Evolutionary conservation across 2,329 filamentous ascomycete species (phyloP), one percentile per base, ranked within the genome.

Genomic region (Chaetomiaceae sp.): DNA sequence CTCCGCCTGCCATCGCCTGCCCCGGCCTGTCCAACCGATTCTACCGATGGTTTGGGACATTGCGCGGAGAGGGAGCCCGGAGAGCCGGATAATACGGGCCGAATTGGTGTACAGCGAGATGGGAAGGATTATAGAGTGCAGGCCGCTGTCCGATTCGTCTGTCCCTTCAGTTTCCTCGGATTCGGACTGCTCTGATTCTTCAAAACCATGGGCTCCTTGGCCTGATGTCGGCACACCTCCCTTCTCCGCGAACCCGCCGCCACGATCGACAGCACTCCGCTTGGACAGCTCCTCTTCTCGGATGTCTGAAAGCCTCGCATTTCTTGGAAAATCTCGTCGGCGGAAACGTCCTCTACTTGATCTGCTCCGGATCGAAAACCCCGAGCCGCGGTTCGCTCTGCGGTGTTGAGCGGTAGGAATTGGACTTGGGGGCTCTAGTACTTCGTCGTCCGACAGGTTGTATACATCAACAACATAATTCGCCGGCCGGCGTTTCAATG

Each of bases 21-120:
- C 44, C 12, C n/a, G 29, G 4, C 38, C 46, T 7, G 49, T 49
- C 51, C 51, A 54, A 6, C 46, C 49, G 4, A 11, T 18, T 30
- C n/a, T 19, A 1, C 49, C 47, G 40, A 54, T 47, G 18, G 45
- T 6, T 4, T 19, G 15, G 14, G n/a, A 39, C 43, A 54, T 40
- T 9, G 29, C 11, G 11, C 24, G 29, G 14, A 52, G 20, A n/a
- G 43, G 38, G 14, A 11, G n/a, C 29, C 51, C 34, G 14, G 10
- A 8, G 4, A 48, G n/a, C 9, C 19, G 12, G 10, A 46, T 45
- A 11, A 26, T 42, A 17, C n/a, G 35, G 3, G 38, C n/a, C 11
- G 19, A 14, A 4, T 12, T n/a, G 12, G 7, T 14, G 24, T 39
- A 44, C 11, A 43, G 18, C 29, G 36, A n/a, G 38, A 32, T 10